Evolutionary conservation across 768 basidiomycete species (phyloP).

Genomic region (Boletus sensibilis): DNA sequence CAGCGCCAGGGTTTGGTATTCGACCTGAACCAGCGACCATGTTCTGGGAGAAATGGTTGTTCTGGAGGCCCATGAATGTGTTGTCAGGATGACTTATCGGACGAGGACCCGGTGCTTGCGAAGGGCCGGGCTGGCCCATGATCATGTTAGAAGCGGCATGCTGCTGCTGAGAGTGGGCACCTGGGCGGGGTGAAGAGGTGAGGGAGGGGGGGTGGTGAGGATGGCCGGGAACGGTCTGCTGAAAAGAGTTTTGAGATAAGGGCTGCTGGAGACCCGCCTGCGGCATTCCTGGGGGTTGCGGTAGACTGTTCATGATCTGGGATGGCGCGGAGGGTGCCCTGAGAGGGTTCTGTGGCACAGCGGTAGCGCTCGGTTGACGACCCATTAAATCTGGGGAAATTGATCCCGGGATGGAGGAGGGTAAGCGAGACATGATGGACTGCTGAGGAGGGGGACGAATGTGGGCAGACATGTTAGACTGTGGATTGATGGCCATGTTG

Average conservation of each 20-base stretch:
- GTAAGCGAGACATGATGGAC: conserved; percentile 32
- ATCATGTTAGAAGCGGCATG: conserved; percentile 29
- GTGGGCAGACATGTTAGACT: conserved; percentile 41
- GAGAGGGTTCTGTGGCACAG: conserved; percentile 42
- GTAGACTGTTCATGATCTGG: conserved; percentile 48
- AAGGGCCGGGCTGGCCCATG: conserved; percentile 32
- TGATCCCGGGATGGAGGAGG: conserved; percentile 35
- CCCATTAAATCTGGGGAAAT: conserved; percentile 46
- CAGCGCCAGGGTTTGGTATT: conserved; percentile 32
- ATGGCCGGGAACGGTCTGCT: conserved; percentile 24
- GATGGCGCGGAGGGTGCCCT: conserved; percentile 45
- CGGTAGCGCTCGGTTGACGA: conserved; percentile 38
- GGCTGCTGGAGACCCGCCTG: conserved; percentile 30
- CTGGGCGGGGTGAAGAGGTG: conserved; percentile 32
- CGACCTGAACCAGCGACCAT: conserved; percentile 37
- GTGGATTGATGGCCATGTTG: conserved; percentile 47
- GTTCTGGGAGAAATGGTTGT: conserved; percentile 32
- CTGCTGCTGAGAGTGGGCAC: conserved; percentile 30
- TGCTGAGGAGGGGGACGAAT: conserved; percentile 38
- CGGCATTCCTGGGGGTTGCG: conserved; percentile 35
- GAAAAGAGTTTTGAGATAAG: conserved; percentile 33
- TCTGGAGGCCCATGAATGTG: conserved; percentile 45
- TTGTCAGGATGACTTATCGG: conserved; percentile 49
- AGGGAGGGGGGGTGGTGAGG: conserved; percentile 32
- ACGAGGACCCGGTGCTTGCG: conserved; percentile 29